Evolutionary conservation across 2,329 filamentous ascomycete genomes (phyloP).

Genomic region (Ceratocystis colombiana): DNA sequence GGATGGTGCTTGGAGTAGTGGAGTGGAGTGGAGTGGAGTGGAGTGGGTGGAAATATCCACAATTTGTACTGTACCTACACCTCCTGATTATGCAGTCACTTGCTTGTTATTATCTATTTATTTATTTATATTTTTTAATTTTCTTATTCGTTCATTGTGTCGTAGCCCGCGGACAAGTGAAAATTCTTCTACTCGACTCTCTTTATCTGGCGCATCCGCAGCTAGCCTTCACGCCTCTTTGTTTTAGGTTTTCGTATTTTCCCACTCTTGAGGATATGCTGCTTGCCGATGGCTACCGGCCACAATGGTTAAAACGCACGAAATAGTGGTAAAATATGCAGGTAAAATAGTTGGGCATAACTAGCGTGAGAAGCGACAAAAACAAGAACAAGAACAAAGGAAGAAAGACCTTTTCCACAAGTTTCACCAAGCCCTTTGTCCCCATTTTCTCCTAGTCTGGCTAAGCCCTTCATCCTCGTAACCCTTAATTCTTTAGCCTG

Average conservation of each 20-base stretch:
- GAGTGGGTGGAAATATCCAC: too few relatives aligned
- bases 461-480: neutral
- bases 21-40: too few relatives aligned
- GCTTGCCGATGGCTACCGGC: neutral
- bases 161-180: constrained; percentile 4
- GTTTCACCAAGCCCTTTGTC: neutral
- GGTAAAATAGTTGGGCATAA: too few relatives aligned
- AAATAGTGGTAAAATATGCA: neutral
- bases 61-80: too few relatives aligned
- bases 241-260: neutral
- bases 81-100: too few relatives aligned
- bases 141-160: too few relatives aligned
- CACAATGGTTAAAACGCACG: neutral
- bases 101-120: too few relatives aligned
- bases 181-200: neutral
- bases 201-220: neutral
- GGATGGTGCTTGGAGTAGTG: too few relatives aligned
- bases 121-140: too few relatives aligned
- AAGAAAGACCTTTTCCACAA: neutral
- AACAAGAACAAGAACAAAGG: neutral
- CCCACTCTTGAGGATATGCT: neutral
- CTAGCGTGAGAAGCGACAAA: too few relatives aligned
- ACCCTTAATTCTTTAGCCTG: neutral
- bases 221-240: neutral
- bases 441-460: neutral